A percentile compares a stretch with the other conserved stretches of the same genome.
These are phyloP conservation scores for Plantago elongata DNA, from an alignment of 257 asterid species.

Conservation along the genomic window DNA sequence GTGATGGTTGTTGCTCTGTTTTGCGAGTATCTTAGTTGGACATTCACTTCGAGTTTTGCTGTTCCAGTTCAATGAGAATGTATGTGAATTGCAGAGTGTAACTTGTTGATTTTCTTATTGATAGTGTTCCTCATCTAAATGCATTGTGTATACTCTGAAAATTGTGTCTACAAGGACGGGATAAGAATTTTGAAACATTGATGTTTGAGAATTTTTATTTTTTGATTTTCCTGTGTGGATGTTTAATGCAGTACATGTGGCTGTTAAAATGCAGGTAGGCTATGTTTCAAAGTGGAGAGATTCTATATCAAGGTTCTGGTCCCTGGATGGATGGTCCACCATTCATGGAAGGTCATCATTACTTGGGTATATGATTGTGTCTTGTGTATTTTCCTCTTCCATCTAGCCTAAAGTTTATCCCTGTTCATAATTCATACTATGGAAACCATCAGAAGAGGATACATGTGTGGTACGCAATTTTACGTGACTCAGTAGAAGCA, in stretches of 20 bases:
- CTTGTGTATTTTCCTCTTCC: neutral
- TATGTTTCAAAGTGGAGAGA: slow-evolving; percentile 13
- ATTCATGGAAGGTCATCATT: slow-evolving; percentile 23
- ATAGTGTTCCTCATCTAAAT: too few species aligned
- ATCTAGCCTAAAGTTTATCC: neutral
- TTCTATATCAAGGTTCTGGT: slow-evolving; percentile 23
- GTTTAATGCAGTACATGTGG: slow-evolving; percentile 1
- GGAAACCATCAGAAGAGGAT: neutral
- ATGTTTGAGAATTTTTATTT: neutral
- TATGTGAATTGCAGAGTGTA: too few species aligned
- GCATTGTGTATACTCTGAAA: too few species aligned
- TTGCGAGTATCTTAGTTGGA: too few species aligned
- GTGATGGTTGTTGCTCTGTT: too few species aligned
- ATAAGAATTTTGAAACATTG: neutral
- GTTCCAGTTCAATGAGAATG: too few species aligned
- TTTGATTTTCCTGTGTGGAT: neutral
- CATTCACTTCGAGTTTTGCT: too few species aligned
- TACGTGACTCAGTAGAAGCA: too few species aligned
- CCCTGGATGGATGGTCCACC: slow-evolving; percentile 26
- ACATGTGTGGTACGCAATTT: too few species aligned
- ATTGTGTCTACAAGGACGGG: neutral
- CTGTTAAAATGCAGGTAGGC: slow-evolving; percentile 1
- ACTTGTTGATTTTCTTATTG: too few species aligned
- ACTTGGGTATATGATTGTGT: slow-evolving; percentile 20
- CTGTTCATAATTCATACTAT: neutral